These are phyloP conservation scores for Phytophthora agathidicida DNA, from an alignment of 352 stramenopile species.

Conservation along the genomic window DNA sequence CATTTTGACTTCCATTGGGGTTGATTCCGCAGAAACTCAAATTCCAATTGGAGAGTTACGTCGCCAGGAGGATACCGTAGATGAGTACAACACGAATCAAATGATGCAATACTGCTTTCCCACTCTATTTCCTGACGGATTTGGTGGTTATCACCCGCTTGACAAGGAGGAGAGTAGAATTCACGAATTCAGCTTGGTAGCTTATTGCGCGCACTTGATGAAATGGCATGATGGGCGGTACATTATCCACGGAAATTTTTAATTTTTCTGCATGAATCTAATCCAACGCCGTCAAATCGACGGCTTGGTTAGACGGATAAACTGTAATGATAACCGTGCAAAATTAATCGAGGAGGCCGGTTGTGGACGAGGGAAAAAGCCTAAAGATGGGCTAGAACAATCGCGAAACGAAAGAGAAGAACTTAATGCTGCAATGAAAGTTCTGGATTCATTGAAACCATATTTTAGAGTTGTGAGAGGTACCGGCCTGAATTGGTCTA, in stretches of 20 bases:
- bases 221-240: constrained; percentile 10
- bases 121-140: constrained; percentile 22
- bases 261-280: constrained; percentile 34
- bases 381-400: not conserved
- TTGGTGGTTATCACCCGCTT: constrained; percentile 10
- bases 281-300: constrained; percentile 34
- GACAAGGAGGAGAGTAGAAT: not conserved
- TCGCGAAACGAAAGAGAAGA: constrained; percentile 1
- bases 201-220: constrained; percentile 28
- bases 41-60: constrained; percentile 2
- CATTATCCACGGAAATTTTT: constrained; percentile 25
- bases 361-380: not conserved
- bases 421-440: constrained; percentile 1
- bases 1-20: not conserved
- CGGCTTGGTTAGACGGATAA: constrained; percentile 14
- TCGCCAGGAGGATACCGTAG: not conserved
- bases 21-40: not conserved
- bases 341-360: not conserved
- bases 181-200: constrained; percentile 16
- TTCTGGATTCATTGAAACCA: constrained; percentile 20
- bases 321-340: not conserved
- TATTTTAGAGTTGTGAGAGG: constrained; percentile 22
- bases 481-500: constrained; percentile 22
- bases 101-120: constrained; percentile 33
- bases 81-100: constrained; percentile 23